A percentile compares a stretch with the other conserved stretches of the same genome.
Conservation (phyloP, 2,329 filamentous ascomycete species). For the Ophiosphaerella korrae region DNA sequence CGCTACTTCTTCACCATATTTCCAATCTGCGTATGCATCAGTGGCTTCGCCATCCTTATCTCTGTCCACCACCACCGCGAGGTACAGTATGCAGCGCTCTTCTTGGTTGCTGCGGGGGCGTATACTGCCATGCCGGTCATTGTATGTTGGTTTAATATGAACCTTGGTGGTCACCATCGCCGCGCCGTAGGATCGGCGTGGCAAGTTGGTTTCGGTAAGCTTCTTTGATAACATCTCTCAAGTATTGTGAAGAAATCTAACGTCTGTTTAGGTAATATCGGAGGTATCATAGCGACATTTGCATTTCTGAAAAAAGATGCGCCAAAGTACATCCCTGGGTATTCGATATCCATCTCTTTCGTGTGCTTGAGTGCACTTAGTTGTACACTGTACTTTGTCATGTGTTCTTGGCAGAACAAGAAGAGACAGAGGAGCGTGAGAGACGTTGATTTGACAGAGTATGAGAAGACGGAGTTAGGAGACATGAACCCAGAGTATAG, state of each 20-base stretch:
- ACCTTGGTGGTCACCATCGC: constrained; percentile 58
- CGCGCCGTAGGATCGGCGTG: constrained; percentile 56
- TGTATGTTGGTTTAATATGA: constrained; percentile 62
- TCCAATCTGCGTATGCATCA: constrained; percentile 70
- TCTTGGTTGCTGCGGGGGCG: constrained; percentile 77
- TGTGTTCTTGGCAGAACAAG: constrained; percentile 65
- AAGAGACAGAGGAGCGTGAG: constrained; percentile 57
- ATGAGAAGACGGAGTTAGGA: constrained; percentile 66
- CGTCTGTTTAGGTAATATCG: constrained; percentile 56
- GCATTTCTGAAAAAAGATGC: constrained; percentile 63
- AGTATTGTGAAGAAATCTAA: no score
- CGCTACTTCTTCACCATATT: constrained; percentile 75
- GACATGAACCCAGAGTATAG: constrained; percentile 66
- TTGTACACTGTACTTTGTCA: constrained; percentile 64
- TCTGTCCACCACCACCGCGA: constrained; percentile 69
- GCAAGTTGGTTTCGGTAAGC: constrained; percentile 54
- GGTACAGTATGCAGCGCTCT: constrained; percentile 78
- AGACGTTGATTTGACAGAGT: constrained; percentile 61
- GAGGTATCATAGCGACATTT: constrained; percentile 59
- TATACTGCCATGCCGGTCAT: constrained; percentile 92
- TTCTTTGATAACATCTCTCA: no score
- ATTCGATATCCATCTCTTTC: constrained; percentile 78
- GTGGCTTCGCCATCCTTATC: constrained; percentile 77
- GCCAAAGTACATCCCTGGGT: constrained; percentile 72
- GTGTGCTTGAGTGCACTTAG: constrained; percentile 68